Percentiles rank a stretch among this genome's conserved stretches.
phyloP scores from a whole-genome alignment of 306 rosid genomes.

The Prosopis cineraria region DNA sequence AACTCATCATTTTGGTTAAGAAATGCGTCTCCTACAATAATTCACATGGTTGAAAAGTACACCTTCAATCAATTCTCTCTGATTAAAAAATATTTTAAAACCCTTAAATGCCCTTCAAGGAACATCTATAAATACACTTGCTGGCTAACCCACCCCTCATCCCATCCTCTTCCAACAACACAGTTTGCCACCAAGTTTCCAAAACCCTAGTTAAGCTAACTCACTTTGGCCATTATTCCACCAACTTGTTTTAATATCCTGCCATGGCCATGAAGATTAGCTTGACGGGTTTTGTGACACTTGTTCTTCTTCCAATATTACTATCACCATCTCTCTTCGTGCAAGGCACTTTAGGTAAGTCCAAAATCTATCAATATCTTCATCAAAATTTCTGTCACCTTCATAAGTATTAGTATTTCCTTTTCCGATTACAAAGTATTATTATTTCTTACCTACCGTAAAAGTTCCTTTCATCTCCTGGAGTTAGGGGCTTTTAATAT shows the following conservation, averaged over 20 bases:
- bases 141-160: not conserved
- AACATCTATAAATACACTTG: slow-evolving; percentile 36
- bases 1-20: not conserved
- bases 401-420: too few species aligned
- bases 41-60: not conserved
- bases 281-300: slow-evolving; percentile 40
- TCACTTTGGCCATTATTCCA: slow-evolving; percentile 22
- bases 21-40: not conserved
- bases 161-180: slow-evolving; percentile 1
- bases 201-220: not conserved
- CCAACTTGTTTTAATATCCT: not conserved
- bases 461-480: too few species aligned
- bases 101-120: not conserved
- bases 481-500: too few species aligned
- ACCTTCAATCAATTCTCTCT: not conserved
- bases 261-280: slow-evolving; percentile 53
- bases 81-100: not conserved
- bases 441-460: too few species aligned
- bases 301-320: slow-evolving; percentile 37
- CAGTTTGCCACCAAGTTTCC: not conserved
- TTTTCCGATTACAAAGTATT: too few species aligned
- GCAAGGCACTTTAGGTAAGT: slow-evolving; percentile 58
- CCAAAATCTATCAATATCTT: not conserved
- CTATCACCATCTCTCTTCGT: slow-evolving; percentile 27
- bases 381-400: not conserved